A percentile compares a stretch with the other conserved stretches of the same genome.
Evolutionary conservation across 352 stramenopile species (phyloP).

Genomic region (Phytophthora hibernalis): DNA sequence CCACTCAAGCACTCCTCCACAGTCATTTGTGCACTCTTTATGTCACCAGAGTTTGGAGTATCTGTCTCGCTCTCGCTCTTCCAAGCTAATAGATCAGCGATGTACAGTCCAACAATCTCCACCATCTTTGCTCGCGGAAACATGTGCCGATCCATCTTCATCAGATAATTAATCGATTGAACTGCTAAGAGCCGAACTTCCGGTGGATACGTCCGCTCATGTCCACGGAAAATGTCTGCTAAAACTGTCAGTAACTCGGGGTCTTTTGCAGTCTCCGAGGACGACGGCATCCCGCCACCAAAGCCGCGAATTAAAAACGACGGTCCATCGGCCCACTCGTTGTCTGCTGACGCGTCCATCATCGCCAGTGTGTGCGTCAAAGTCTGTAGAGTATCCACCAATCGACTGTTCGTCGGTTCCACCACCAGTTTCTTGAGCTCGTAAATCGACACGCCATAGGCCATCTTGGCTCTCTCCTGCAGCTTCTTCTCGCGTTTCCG

Average conservation of each 20-base stretch:
- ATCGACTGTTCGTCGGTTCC: conserved; percentile 52
- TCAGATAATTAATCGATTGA: conserved; percentile 87
- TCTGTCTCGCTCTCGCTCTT: conserved; percentile 12
- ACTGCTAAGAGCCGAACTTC: conserved; percentile 69
- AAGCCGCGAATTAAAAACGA: conserved; percentile 71
- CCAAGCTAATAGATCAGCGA: conserved; percentile 57
- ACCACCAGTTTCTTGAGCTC: conserved; percentile 61
- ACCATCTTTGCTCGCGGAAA: conserved; percentile 56
- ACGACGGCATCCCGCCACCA: conserved; percentile 30
- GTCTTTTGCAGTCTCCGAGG: conserved; percentile 58
- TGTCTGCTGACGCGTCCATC: conserved; percentile 84
- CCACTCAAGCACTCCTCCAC: conserved; percentile 86
- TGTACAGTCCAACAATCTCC: conserved; percentile 63
- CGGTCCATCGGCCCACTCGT: conserved; percentile 66
- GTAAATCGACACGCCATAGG: conserved; percentile 75
- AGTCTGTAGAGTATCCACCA: conserved; percentile 76
- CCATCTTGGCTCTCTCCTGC: conserved; percentile 52
- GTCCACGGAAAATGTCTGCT: conserved; percentile 55
- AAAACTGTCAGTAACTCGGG: conserved; percentile 64
- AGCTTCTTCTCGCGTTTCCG: conserved; percentile 47
- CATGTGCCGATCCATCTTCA: conserved; percentile 82
- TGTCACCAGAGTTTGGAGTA: conserved; percentile 4
- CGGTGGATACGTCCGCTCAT: conserved; percentile 41
- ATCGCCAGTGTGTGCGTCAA: conserved; percentile 87
- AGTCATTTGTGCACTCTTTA: conserved; percentile 63